Base-by-base conservation (phyloP, 495 filamentous ascomycete species). In the Hypoxylon trugodes region DNA sequence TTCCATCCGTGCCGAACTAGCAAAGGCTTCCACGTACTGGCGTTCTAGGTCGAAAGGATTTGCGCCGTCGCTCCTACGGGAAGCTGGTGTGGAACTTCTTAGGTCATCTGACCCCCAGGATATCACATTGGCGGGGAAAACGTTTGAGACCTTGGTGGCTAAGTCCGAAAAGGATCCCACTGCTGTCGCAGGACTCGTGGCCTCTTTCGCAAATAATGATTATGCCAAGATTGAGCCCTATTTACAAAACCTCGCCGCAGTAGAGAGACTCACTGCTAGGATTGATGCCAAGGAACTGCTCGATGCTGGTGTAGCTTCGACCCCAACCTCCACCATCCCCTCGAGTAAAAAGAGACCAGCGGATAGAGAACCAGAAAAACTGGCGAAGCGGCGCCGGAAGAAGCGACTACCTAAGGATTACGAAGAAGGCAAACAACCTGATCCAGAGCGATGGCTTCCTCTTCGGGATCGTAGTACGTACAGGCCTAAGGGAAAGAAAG, bases 401-500 rank as follows among this genome's bases (percentile, higher is more conserved):
- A 82, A 87, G 42, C 88, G 89, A 69, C 79, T 96, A 46, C 92
- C 93, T 15, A 93, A 93, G 77, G 84, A 91, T 68, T 93, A 87
- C 66, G 91, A 78, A 26, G 78, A 80, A 30, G 83, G 77, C 66
- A 96, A 92, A 81, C 85, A 84, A 38, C 80, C 90, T 4, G 95
- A 98, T 69, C 88, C 90, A 1, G 96, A 99, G 76, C 78, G 95
- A 43, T 99, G 95, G 95, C 75, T 98, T 56, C 94, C 95, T 18
- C 77, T 98, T 54, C 84, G 88, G 43, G 95, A 99, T 69, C 83
- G 95, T 12, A 96, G 90, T 61, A 88, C 84, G 37, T 99, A 96
- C 76, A 78, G 89, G 45, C 93, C 93, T 10, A 96, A 96, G 77
- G 92, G 93, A 8, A 89, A 87, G 73, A 97, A 96, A 81, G 91